Evolutionary conservation across 768 basidiomycete species (phyloP).

Genomic region (Xerocomellus chrysenteron): DNA sequence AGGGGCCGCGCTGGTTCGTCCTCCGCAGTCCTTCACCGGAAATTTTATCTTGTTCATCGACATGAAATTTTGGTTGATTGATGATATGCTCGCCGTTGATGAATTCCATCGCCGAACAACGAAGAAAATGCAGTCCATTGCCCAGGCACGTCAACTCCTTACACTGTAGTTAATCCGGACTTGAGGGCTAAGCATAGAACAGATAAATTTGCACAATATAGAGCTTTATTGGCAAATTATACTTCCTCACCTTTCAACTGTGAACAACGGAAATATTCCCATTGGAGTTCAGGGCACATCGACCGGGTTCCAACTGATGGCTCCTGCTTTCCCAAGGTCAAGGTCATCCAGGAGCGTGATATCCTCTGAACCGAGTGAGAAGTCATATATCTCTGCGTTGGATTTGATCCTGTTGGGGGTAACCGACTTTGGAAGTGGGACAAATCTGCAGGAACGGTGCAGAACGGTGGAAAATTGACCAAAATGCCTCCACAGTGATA

Average conservation of each 20-base stretch:
- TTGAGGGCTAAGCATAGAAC: neutral
- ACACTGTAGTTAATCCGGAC: neutral
- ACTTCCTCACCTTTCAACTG: neutral
- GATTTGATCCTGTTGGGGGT: conserved; percentile 67
- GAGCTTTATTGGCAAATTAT: neutral
- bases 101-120: neutral
- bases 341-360: conserved; percentile 64
- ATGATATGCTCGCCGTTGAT: neutral
- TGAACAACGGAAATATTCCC: conserved; percentile 6
- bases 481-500: neutral
- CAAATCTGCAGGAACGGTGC: conserved; percentile 46
- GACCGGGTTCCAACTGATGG: conserved; percentile 84
- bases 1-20: neutral
- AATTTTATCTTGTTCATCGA: neutral
- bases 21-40: too few relatives aligned
- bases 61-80: neutral
- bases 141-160: neutral
- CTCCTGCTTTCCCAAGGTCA: conserved; percentile 71
- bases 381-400: conserved; percentile 76
- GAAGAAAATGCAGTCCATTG: neutral
- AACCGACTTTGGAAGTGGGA: conserved; percentile 81
- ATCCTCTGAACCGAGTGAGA: conserved; percentile 64
- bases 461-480: neutral
- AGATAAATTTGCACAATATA: neutral
- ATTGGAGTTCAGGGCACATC: conserved; percentile 37